Conservation (phyloP, 805 yeast species). For the Cyberlindnera bimundalis region DNA sequence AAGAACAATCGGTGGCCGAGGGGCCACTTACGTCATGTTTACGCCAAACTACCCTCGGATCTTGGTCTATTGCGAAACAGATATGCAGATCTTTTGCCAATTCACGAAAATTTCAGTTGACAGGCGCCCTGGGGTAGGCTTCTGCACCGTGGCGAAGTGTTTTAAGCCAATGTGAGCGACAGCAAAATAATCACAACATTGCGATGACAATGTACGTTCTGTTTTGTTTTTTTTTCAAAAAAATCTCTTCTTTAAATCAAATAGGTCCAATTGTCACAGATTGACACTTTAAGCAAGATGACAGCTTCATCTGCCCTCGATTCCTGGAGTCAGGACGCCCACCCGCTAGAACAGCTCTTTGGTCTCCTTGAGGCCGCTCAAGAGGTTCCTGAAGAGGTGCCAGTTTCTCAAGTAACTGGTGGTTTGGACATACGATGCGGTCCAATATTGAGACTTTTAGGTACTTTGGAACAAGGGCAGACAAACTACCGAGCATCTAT, state of each 20-base stretch:
- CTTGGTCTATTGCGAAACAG: too few relatives aligned
- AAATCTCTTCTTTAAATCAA: too few relatives aligned
- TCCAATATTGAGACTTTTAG: slow-evolving; percentile 69
- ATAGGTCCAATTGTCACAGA: too few relatives aligned
- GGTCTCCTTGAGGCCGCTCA: slow-evolving; percentile 12
- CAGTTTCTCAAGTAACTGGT: slow-evolving; percentile 14
- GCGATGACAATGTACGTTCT: too few relatives aligned
- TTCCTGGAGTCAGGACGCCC: slow-evolving; percentile 12
- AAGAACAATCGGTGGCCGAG: too few relatives aligned
- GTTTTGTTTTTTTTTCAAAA: neutral
- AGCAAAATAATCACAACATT: slow-evolving; percentile 7
- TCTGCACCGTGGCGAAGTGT: too few relatives aligned
- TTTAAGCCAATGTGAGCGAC: slow-evolving; percentile 8
- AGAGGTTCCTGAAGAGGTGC: slow-evolving; percentile 10
- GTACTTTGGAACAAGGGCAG: slow-evolving; percentile 49
- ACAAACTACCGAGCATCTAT: slow-evolving; percentile 64
- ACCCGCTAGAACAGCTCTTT: slow-evolving; percentile 12
- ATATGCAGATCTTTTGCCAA: too few relatives aligned
- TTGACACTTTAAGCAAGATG: neutral
- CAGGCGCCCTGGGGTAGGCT: too few relatives aligned
- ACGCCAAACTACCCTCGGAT: neutral
- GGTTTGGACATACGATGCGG: slow-evolving; percentile 59
- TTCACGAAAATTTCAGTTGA: slow-evolving; percentile 4
- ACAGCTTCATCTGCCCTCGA: slow-evolving; percentile 1
- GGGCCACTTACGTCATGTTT: neutral